Conservation (phyloP, 495 filamentous ascomycete species). For the Bacidia gigantensis region DNA sequence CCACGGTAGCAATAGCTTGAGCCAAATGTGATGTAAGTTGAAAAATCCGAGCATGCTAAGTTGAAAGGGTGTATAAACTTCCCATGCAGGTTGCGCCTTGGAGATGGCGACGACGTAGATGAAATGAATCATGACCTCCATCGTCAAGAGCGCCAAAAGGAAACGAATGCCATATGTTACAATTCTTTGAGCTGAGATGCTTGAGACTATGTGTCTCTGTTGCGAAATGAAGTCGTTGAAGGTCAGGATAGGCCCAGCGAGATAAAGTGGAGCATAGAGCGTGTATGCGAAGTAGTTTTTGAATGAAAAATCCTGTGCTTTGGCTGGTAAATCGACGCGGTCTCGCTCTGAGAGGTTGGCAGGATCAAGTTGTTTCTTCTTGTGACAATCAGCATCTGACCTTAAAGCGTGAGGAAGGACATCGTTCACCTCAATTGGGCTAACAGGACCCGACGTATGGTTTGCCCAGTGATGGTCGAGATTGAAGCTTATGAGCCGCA, state of each 20-base stretch:
- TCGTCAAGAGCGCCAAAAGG: conserved; percentile 61
- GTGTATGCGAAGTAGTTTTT: conserved; percentile 75
- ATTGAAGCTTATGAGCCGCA: conserved; percentile 92
- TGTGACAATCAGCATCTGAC: conserved; percentile 45
- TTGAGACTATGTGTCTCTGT: conserved; percentile 53
- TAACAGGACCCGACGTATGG: conserved; percentile 41
- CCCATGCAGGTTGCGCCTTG: conserved; percentile 66
- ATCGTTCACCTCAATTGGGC: conserved; percentile 72
- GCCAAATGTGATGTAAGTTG: conserved; percentile 95
- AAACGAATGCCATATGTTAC: conserved; percentile 77
- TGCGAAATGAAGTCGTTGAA: conserved; percentile 99
- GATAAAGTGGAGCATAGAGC: conserved; percentile 84
- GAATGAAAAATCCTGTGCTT: conserved; percentile 56
- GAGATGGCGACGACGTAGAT: conserved; percentile 90
- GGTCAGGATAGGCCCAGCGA: conserved; percentile 84
- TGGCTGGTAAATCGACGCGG: conserved; percentile 62
- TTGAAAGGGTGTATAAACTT: conserved; percentile 72
- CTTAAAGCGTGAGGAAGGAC: not conserved
- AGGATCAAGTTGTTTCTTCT: conserved; percentile 97
- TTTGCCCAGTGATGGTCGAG: conserved; percentile 92
- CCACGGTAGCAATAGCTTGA: conserved; percentile 94
- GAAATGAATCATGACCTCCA: conserved; percentile 90
- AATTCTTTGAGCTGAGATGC: conserved; percentile 51
- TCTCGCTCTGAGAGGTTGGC: conserved; percentile 75
- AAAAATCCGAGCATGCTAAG: conserved; percentile 87